These are phyloP conservation scores for Globisporangium nodosum DNA, from an alignment of 352 stramenopile genomes.

Conservation along the genomic window DNA sequence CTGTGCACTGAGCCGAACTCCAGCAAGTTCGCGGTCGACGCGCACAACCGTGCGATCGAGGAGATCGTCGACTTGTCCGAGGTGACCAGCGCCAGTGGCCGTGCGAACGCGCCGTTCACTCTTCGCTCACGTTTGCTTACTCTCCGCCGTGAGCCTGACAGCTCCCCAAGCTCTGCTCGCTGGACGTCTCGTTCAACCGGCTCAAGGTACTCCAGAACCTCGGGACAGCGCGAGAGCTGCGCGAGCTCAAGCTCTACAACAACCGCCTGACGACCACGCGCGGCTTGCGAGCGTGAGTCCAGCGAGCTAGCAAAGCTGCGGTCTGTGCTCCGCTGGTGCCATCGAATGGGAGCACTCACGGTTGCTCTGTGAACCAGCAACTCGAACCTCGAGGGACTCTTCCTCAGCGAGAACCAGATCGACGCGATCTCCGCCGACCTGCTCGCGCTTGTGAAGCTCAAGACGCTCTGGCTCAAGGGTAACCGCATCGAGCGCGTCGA, in stretches of 20 bases:
- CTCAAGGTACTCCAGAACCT: slow-evolving; percentile 53
- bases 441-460: slow-evolving; percentile 55
- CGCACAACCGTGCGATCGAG: slow-evolving; percentile 61
- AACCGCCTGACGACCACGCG: slow-evolving; percentile 55
- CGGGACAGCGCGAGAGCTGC: slow-evolving; percentile 51
- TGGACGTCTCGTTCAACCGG: slow-evolving; percentile 79
- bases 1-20: slow-evolving; percentile 68
- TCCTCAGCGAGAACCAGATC: slow-evolving; percentile 75
- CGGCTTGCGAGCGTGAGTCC: slow-evolving; percentile 40
- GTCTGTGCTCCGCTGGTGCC: no score
- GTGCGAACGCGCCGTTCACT: no score
- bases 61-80: slow-evolving; percentile 61
- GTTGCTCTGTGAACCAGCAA: slow-evolving; percentile 25
- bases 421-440: slow-evolving; percentile 53
- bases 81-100: slow-evolving; percentile 15
- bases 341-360: background rate
- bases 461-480: slow-evolving; percentile 63
- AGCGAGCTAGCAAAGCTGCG: no score
- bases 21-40: slow-evolving; percentile 76
- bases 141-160: slow-evolving; percentile 8
- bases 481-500: slow-evolving; percentile 50
- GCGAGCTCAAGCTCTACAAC: slow-evolving; percentile 79
- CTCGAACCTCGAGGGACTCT: slow-evolving; percentile 50
- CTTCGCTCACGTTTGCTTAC: background rate
- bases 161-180: slow-evolving; percentile 62